These are phyloP conservation scores for Grigorovia humatica DNA, from an alignment of 805 yeast species.

Conservation along the genomic window DNA sequence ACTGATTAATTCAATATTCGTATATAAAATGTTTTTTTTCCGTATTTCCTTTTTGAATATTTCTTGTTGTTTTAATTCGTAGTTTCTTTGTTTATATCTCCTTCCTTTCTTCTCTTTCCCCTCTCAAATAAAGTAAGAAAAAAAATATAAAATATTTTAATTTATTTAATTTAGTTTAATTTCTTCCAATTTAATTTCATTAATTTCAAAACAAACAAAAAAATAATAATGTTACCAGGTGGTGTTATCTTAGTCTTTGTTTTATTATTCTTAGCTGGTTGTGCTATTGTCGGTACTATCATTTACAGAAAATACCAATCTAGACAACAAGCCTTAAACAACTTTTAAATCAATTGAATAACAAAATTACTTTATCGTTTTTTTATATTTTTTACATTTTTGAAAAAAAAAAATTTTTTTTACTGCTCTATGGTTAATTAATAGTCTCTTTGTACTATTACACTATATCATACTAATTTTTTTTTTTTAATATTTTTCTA, in stretches of 20 bases:
- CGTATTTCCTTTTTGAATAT: not conserved
- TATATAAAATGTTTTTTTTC: not conserved
- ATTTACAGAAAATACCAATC: slow-evolving; percentile 27
- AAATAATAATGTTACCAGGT: slow-evolving; percentile 47
- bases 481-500: not conserved
- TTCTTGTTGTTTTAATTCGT: not conserved
- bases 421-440: no score
- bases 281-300: slow-evolving; percentile 24
- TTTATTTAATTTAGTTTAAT: not conserved
- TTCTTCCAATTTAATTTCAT: not conserved
- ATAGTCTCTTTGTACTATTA: no score
- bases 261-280: slow-evolving; percentile 27
- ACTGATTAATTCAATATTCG: not conserved
- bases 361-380: not conserved
- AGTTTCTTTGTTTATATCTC: not conserved
- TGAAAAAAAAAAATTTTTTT: no score
- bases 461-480: no score
- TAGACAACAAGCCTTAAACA: slow-evolving; percentile 32
- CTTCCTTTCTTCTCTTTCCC: not conserved
- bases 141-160: not conserved
- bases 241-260: slow-evolving; percentile 66
- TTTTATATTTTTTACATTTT: not conserved
- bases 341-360: slow-evolving; percentile 17
- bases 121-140: not conserved
- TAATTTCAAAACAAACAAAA: not conserved